Evolutionary conservation across 495 filamentous ascomycete species (phyloP).

Genomic region (Penicillium arizonense): DNA sequence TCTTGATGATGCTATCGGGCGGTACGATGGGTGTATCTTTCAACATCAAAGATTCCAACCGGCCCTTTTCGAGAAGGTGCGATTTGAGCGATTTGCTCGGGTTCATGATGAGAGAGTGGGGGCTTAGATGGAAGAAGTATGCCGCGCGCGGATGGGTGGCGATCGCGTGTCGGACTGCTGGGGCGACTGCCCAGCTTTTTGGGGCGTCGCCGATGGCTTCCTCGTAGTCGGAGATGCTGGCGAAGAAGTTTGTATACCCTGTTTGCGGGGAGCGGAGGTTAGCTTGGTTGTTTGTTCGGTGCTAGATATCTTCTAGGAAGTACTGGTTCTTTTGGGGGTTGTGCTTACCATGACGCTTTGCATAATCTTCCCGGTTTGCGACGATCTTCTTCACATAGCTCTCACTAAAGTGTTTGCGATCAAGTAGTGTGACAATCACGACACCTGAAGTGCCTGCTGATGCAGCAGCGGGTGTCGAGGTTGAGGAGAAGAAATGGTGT

Average conservation of each 20-base stretch:
- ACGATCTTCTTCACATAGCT: slow-evolving; percentile 68
- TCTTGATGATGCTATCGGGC: slow-evolving; percentile 95
- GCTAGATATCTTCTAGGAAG: neutral
- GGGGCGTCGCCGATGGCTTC: slow-evolving; percentile 60
- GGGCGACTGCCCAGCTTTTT: slow-evolving; percentile 72
- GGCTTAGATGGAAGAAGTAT: slow-evolving; percentile 84
- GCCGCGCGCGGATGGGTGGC: slow-evolving; percentile 67
- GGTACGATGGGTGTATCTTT: slow-evolving; percentile 85
- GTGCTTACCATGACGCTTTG: slow-evolving; percentile 76
- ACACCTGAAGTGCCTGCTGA: slow-evolving; percentile 72
- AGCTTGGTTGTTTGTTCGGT: slow-evolving; percentile 1
- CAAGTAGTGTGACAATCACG: slow-evolving; percentile 85
- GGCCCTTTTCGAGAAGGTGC: slow-evolving; percentile 64
- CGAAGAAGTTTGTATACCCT: slow-evolving; percentile 90
- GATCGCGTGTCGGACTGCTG: slow-evolving; percentile 88
- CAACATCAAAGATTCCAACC: slow-evolving; percentile 77
- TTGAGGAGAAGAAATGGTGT: slow-evolving; percentile 46
- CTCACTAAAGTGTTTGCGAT: slow-evolving; percentile 56
- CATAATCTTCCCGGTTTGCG: slow-evolving; percentile 84
- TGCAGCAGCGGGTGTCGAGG: slow-evolving; percentile 31
- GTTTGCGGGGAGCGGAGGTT: neutral
- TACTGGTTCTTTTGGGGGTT: neutral
- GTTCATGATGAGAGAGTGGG: slow-evolving; percentile 88
- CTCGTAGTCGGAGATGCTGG: slow-evolving; percentile 68
- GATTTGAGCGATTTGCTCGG: slow-evolving; percentile 64